phyloP scores from a whole-genome alignment of 1,284 basidiomycete species.

The Trametes pubescens region DNA sequence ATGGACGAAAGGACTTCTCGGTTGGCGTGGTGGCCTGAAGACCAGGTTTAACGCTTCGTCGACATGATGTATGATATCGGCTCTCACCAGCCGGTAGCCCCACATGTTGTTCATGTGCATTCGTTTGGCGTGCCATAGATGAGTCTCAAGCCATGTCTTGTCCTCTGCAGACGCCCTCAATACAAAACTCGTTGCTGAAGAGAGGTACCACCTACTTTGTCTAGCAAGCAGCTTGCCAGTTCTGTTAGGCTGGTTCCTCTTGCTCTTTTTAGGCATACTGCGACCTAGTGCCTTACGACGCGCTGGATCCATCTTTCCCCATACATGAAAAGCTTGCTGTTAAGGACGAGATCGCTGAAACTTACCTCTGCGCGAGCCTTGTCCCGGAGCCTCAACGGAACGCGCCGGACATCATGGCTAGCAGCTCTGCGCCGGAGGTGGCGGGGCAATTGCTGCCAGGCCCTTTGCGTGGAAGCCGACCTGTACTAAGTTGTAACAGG shows the following conservation, averaged over 20 bases:
- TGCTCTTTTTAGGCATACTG: conserved; percentile 65
- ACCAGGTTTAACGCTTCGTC: neutral
- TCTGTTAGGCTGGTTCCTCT: conserved; percentile 55
- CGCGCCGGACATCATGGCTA: conserved; percentile 89
- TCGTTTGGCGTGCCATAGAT: conserved; percentile 94
- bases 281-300: conserved; percentile 63
- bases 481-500: conserved; percentile 28
- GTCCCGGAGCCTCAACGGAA: conserved; percentile 81
- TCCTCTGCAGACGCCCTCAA: conserved; percentile 55
- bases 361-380: conserved; percentile 85
- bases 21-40: conserved; percentile 82
- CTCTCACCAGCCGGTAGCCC: conserved; percentile 81
- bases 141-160: conserved; percentile 92
- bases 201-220: conserved; percentile 60
- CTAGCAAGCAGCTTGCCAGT: conserved; percentile 67
- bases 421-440: conserved; percentile 90
- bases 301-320: conserved; percentile 76
- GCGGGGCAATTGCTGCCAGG: conserved; percentile 91
- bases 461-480: conserved; percentile 73
- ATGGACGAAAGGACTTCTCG: conserved; percentile 89
- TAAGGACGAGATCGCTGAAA: conserved; percentile 14
- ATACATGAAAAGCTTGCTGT: neutral
- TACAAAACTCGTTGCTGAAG: neutral
- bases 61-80: neutral
- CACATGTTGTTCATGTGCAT: conserved; percentile 93